Evolutionary conservation across 1,139 yeast genomes (phyloP).

Genomic region (Pichia sp.): DNA sequence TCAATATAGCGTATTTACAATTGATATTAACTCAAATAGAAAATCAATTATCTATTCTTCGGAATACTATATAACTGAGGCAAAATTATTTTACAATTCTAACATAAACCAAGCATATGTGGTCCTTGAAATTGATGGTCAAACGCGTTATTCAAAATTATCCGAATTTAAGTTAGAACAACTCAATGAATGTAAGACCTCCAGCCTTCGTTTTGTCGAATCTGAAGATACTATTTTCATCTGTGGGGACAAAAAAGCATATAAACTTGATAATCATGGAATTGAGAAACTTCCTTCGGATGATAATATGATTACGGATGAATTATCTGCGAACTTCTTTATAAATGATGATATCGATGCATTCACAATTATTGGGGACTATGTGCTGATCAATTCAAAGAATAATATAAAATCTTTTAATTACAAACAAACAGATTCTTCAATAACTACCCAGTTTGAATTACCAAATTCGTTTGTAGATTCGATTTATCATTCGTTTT

Average conservation of each 20-base stretch:
- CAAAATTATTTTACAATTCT: not conserved
- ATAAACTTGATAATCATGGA: conserved; percentile 4
- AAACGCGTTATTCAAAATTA: not conserved
- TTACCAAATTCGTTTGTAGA: conserved; percentile 7
- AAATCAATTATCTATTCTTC: too few species aligned
- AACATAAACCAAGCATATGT: not conserved
- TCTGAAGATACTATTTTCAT: conserved; percentile 5
- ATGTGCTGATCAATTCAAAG: conserved; percentile 3
- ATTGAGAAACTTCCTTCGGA: not conserved
- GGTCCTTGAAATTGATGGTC: not conserved
- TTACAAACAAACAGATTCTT: conserved; percentile 14
- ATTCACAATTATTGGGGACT: conserved; percentile 5
- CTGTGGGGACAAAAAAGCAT: conserved; percentile 6
- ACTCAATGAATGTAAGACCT: conserved; percentile 2
- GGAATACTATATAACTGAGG: conserved; percentile 2
- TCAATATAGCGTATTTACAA: not conserved
- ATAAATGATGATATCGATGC: conserved; percentile 1
- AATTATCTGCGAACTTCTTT: conserved; percentile 8
- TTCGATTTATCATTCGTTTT: conserved; percentile 3
- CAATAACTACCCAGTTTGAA: conserved; percentile 9
- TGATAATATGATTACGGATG: not conserved
- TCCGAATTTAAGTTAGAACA: not conserved
- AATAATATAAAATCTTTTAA: conserved; percentile 5
- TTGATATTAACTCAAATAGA: not conserved
- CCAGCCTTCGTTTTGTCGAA: not conserved